Conservation (phyloP, 2,329 filamentous ascomycete genomes). For the Cladophialophora yegresii region DNA sequence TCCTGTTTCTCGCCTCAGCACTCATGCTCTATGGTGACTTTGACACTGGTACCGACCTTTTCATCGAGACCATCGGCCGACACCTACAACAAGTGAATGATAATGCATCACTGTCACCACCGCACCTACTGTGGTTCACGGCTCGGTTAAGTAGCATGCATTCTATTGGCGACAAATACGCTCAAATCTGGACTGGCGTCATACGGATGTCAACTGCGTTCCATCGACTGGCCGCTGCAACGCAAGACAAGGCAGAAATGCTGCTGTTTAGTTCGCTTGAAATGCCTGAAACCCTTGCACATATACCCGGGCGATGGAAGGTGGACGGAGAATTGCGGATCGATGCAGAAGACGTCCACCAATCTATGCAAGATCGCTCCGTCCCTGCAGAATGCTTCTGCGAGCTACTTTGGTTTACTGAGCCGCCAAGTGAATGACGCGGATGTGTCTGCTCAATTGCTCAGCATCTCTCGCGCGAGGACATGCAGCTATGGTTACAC, state of each 20-base stretch:
- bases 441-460: not conserved
- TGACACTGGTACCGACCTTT: constrained; percentile 8
- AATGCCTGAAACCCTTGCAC: constrained; percentile 1
- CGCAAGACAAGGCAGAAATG: not conserved
- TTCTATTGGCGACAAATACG: constrained; percentile 4
- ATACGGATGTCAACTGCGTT: constrained; percentile 11
- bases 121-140: constrained; percentile 10
- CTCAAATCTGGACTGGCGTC: constrained; percentile 5
- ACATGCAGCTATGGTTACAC: not conserved
- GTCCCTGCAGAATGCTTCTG: constrained; percentile 14
- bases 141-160: constrained; percentile 3
- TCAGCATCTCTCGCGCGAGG: not conserved
- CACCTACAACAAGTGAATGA: constrained; percentile 7
- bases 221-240: not conserved
- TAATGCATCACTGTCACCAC: constrained; percentile 8
- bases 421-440: constrained; percentile 6
- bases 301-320: not conserved
- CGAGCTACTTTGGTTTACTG: constrained; percentile 14
- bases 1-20: constrained; percentile 14
- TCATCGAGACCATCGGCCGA: constrained; percentile 7
- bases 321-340: constrained; percentile 2
- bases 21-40: constrained; percentile 14
- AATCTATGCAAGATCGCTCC: constrained; percentile 4
- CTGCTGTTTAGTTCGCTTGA: constrained; percentile 10
- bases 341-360: constrained; percentile 2